Percentiles rank a stretch among this genome's conserved stretches.
These are phyloP conservation scores for Populus simonii DNA, from an alignment of 345 rosid genomes.

Conservation along the genomic window DNA sequence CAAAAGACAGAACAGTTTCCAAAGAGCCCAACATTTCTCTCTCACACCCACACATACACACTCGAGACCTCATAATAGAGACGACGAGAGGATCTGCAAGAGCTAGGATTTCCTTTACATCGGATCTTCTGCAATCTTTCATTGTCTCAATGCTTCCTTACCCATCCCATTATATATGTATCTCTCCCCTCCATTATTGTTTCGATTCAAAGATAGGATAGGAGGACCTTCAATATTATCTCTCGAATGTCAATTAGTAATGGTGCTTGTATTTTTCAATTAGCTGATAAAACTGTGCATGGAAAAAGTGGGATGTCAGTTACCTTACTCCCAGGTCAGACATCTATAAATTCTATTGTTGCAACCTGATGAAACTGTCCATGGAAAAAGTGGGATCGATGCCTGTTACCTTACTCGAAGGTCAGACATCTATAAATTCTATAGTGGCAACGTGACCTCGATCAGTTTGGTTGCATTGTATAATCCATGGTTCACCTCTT, in stretches of 20 bases:
- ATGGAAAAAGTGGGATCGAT: background rate
- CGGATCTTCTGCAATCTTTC: conserved; percentile 43
- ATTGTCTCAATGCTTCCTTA: conserved; percentile 26
- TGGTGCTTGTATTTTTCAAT: background rate
- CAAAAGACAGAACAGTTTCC: conserved; percentile 19
- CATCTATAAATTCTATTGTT: background rate
- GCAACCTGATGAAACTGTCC: background rate
- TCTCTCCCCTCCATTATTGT: conserved; percentile 41
- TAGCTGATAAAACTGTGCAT: background rate
- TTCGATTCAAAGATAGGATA: conserved; percentile 8
- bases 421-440: background rate
- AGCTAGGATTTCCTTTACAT: conserved; percentile 39
- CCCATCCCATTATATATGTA: background rate
- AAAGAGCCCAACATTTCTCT: conserved; percentile 8
- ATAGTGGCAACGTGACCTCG: background rate
- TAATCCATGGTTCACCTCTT: too few species aligned
- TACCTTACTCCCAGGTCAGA: background rate
- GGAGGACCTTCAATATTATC: background rate
- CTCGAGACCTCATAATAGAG: background rate
- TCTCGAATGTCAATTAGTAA: background rate
- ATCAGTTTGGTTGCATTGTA: background rate
- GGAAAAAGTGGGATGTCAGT: background rate
- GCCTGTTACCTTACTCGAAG: background rate
- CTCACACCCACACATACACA: background rate
- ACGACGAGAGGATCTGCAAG: conserved; percentile 18